A percentile compares a stretch with the other conserved stretches of the same genome.
These are phyloP conservation scores for Eucalyptus curtisii DNA, from an alignment of 345 rosid species.

Conservation along the genomic window DNA sequence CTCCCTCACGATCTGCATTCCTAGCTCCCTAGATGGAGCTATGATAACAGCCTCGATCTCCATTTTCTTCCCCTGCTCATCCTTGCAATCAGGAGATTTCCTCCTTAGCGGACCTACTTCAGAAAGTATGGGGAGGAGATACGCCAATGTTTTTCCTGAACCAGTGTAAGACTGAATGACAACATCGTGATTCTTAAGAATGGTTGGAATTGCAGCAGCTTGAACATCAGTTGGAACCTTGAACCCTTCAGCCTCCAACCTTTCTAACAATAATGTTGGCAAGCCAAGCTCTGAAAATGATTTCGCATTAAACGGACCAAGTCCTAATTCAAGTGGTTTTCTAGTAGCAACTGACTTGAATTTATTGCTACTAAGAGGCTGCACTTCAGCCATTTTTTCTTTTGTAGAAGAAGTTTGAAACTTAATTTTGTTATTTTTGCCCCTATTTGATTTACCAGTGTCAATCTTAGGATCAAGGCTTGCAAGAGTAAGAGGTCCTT, in stretches of 20 bases:
- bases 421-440: slow-evolving; percentile 10
- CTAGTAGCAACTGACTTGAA: slow-evolving; percentile 19
- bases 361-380: slow-evolving; percentile 8
- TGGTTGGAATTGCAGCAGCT: slow-evolving; percentile 67
- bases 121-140: slow-evolving; percentile 76
- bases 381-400: background rate
- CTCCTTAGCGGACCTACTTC: slow-evolving; percentile 59
- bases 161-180: slow-evolving; percentile 94
- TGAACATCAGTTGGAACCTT: slow-evolving; percentile 80
- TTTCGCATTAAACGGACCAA: slow-evolving; percentile 55
- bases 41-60: slow-evolving; percentile 84
- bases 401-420: background rate
- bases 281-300: slow-evolving; percentile 90
- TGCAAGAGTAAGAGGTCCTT: slow-evolving; percentile 51
- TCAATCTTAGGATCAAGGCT: slow-evolving; percentile 40
- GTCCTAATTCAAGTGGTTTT: slow-evolving; percentile 28
- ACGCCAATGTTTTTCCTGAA: slow-evolving; percentile 86
- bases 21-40: slow-evolving; percentile 95
- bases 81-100: slow-evolving; percentile 13
- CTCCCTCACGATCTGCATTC: slow-evolving; percentile 95
- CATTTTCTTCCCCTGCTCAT: slow-evolving; percentile 26
- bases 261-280: slow-evolving; percentile 45
- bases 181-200: slow-evolving; percentile 60
- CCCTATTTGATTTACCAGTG: slow-evolving; percentile 6
- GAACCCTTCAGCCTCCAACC: slow-evolving; percentile 66